These are phyloP conservation scores for Wickerhamiella spandovensis DNA, from an alignment of 805 yeast genomes.

Conservation along the genomic window DNA sequence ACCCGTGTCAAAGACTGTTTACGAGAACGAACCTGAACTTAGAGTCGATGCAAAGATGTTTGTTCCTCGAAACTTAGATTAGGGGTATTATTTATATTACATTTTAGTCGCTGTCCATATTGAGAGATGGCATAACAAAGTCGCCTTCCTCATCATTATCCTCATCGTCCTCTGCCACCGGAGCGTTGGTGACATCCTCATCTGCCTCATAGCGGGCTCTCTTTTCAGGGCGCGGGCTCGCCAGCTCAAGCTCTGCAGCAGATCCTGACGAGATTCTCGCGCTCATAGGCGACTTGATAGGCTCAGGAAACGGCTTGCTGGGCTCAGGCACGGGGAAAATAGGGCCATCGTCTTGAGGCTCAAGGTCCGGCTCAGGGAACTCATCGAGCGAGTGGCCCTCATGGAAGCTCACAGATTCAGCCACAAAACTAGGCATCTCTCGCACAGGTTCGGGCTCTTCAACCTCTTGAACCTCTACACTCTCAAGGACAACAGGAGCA, in stretches of 20 bases:
- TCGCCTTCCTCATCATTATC: slow-evolving; percentile 14
- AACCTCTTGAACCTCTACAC: not conserved
- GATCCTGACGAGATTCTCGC: not conserved
- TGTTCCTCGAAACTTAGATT: not conserved
- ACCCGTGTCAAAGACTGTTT: not conserved
- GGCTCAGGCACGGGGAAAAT: slow-evolving; percentile 1
- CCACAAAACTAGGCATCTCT: not conserved
- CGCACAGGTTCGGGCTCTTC: not conserved
- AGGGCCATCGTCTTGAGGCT: not conserved
- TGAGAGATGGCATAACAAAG: slow-evolving; percentile 14
- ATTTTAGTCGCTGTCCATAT: slow-evolving; percentile 15
- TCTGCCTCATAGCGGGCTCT: slow-evolving; percentile 1
- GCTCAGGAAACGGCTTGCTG: not conserved
- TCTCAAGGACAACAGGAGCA: not conserved
- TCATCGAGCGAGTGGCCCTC: not conserved
- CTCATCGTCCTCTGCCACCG: slow-evolving; percentile 1
- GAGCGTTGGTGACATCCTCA: not conserved
- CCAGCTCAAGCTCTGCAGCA: not conserved
- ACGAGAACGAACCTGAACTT: not conserved
- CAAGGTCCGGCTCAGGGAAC: not conserved
- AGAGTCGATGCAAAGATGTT: not conserved
- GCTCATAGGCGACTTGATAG: not conserved
- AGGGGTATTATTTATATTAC: not conserved
- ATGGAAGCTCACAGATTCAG: not conserved
- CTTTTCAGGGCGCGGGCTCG: slow-evolving; percentile 4